A percentile compares a stretch with the other conserved stretches of the same genome.
phyloP scores from a whole-genome alignment of 306 rosid genomes.

The Acacia crassicarpa region DNA sequence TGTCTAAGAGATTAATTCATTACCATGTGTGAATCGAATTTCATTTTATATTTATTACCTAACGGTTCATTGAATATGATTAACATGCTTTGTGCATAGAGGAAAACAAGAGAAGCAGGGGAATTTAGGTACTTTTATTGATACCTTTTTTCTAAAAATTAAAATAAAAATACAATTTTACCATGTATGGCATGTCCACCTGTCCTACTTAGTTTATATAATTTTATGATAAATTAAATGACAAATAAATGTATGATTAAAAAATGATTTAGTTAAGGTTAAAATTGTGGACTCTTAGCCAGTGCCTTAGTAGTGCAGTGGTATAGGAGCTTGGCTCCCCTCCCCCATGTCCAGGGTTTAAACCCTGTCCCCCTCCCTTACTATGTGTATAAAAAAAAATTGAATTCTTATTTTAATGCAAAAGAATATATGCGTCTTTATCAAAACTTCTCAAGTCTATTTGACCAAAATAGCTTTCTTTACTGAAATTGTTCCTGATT shows the following conservation, averaged over 20 bases:
- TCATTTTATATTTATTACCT: too few relatives aligned
- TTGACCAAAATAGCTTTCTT: neutral
- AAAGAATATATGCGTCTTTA: neutral
- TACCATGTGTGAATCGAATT: too few relatives aligned
- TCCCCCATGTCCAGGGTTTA: too few relatives aligned
- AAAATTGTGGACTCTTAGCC: too few relatives aligned
- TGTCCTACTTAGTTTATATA: neutral
- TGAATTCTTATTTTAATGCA: neutral
- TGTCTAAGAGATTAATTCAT: too few relatives aligned
- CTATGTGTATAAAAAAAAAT: too few relatives aligned
- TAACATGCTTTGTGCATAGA: too few relatives aligned
- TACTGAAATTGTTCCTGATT: too few relatives aligned
- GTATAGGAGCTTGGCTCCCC: too few relatives aligned
- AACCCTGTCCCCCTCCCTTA: too few relatives aligned
- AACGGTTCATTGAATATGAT: too few relatives aligned
- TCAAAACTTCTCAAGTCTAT: neutral
- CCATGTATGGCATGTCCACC: neutral
- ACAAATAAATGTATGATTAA: neutral
- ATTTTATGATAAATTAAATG: neutral
- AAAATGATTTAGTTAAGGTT: neutral
- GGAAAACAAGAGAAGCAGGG: neutral
- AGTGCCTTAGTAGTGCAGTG: too few relatives aligned
- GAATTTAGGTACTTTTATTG: neutral
- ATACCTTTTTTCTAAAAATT: neutral
- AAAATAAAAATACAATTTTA: neutral